Conservation (phyloP, 768 basidiomycete species). For the Naganishia vishniacii region DNA sequence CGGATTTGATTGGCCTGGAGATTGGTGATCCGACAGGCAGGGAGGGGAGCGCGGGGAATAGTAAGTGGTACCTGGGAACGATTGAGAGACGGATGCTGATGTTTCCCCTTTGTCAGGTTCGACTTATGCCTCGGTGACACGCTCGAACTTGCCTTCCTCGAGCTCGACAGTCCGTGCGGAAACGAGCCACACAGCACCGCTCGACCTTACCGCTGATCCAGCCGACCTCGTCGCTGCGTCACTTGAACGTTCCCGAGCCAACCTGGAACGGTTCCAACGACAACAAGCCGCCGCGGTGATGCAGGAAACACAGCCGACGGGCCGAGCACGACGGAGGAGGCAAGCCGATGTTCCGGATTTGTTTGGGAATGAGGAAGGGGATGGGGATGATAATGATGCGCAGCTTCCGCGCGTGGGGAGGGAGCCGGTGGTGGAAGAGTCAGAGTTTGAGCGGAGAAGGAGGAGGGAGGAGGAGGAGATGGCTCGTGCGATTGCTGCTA, state of each 20-base stretch:
- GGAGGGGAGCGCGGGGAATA: neutral
- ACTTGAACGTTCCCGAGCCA: constrained; percentile 14
- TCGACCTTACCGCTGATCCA: neutral
- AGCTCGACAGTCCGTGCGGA: neutral
- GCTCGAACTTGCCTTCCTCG: neutral
- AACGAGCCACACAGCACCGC: neutral
- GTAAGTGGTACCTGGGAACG: too few relatives aligned
- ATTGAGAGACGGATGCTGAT: too few relatives aligned
- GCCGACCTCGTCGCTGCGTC: constrained; percentile 23
- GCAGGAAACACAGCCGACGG: neutral
- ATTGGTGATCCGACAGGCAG: constrained; percentile 65
- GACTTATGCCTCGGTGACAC: neutral
- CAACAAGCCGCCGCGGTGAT: constrained; percentile 15
- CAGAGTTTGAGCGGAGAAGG: constrained; percentile 17
- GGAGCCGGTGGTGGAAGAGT: neutral
- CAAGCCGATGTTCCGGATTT: constrained; percentile 20
- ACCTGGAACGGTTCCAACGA: constrained; percentile 21
- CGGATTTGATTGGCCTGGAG: constrained; percentile 57
- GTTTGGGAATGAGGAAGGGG: constrained; percentile 7
- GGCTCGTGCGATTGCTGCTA: constrained; percentile 21
- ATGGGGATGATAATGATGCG: constrained; percentile 4
- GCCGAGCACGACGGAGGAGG: constrained; percentile 11
- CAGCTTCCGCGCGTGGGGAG: neutral
- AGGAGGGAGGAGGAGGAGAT: constrained; percentile 24
- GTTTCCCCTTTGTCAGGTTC: neutral